Evolutionary conservation across 208 protist species (phyloP), one percentile per base, ranked within the genome.

Genomic region (Trypanosoma cruzi): DNA sequence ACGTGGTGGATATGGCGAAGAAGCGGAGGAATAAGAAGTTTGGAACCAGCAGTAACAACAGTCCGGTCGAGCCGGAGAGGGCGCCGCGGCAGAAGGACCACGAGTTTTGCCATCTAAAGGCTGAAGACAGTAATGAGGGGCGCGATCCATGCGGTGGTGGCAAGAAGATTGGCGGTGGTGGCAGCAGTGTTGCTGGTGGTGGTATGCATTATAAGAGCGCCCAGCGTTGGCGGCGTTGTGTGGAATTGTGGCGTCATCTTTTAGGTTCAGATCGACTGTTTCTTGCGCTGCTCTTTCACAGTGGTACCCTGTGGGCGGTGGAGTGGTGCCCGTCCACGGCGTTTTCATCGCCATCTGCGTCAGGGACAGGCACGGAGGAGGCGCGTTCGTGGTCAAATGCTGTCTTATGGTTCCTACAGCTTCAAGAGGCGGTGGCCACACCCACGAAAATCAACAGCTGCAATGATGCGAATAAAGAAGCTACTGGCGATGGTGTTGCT

Each of bases 231-330:
- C 78, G 80, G 16, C 77, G 71, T 46, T 88, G 81, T 68, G 73
- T 93, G 42, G 60, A 60, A 13, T 64, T 91, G 4, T 91, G 82
- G 79, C 80, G 88, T 22, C 78, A 61, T n/a, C 63, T 91, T n/a
- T 32, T 93, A n/a, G 77, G 80, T 32, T 82, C 77, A n/a, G 85
- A 93, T 50, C 60, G 71, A 20, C 56, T 93, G 16, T 77, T 91
- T 54, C 83, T 93, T 14, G 72, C 74, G n/a, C 49, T 93, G 24
- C 79, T 93, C 13, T 80, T 89, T 32, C 85, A 93, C 66, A 66
- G 85, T 10, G 88, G 88, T 29, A 88, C 81, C 24, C 58, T 93
- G 6, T 89, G 82, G 81, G 71, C 75, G 2, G 76, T 74, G 13
- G 73, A 90, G 64, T 91, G 89, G 79, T 58, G 69, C 10, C 61